These are phyloP conservation scores for Phytopythium aichiense DNA, from an alignment of 352 stramenopile species.

Conservation along the genomic window DNA sequence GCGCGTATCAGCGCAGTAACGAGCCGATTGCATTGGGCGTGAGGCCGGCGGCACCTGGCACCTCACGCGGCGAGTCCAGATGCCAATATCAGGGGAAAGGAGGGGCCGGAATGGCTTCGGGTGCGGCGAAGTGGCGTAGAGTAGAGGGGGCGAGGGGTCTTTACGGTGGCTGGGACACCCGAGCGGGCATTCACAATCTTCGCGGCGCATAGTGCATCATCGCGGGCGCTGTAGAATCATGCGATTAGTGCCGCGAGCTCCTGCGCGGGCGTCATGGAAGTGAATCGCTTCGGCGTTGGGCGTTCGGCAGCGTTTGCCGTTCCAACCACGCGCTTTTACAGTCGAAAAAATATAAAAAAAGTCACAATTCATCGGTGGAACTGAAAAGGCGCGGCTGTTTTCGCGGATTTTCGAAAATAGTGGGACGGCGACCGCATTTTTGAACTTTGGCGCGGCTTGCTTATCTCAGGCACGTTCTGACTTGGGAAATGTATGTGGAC, in stretches of 20 bases:
- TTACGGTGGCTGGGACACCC: neutral
- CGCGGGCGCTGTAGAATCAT: no score
- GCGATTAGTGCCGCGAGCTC: no score
- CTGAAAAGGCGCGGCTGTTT: neutral
- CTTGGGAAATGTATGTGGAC: no score
- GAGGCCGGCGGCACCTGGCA: neutral
- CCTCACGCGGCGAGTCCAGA: neutral
- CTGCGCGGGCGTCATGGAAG: no score
- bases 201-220: no score
- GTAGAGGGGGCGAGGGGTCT: neutral
- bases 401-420: neutral
- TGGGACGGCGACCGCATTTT: neutral
- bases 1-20: neutral
- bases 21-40: neutral
- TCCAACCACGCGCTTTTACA: neutral
- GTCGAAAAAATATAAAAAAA: neutral
- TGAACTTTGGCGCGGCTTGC: no score
- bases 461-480: no score
- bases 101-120: neutral
- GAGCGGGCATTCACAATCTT: neutral
- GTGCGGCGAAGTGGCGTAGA: neutral
- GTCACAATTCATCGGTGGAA: neutral
- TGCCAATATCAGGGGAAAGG: neutral
- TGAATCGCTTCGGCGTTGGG: no score
- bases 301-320: neutral